Conservation (phyloP, 2,329 filamentous ascomycete species). For the Ophiocordyceps camponoti-saundersi region DNA sequence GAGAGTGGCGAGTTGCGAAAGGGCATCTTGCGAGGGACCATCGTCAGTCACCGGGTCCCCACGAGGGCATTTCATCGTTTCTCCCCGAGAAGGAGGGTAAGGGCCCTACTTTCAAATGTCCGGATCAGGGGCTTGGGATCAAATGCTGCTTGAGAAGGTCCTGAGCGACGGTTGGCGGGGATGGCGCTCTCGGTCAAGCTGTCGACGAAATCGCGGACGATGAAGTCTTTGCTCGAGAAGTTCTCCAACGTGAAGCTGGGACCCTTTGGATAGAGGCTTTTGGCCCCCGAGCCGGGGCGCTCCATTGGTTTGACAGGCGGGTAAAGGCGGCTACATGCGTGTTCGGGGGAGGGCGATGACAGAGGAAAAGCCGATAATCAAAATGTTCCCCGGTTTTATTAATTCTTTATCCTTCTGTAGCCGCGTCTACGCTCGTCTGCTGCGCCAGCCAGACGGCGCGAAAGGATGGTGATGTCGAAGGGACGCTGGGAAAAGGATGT, state of each 20-base stretch:
- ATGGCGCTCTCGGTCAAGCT: conserved; percentile 73
- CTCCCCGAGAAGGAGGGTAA: background rate
- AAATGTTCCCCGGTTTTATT: too few relatives aligned
- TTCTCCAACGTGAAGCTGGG: conserved; percentile 79
- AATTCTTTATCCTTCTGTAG: too few relatives aligned
- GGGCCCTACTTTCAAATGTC: conserved; percentile 60
- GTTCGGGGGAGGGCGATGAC: background rate
- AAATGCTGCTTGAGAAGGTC: conserved; percentile 48
- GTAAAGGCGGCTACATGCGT: background rate
- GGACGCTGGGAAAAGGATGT: background rate
- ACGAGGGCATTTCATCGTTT: too few relatives aligned
- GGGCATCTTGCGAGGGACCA: conserved; percentile 26
- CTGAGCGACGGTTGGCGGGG: conserved; percentile 65
- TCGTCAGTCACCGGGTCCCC: too few relatives aligned
- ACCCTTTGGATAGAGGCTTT: conserved; percentile 58
- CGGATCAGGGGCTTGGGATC: conserved; percentile 94
- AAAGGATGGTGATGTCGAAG: background rate
- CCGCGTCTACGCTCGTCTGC: too few relatives aligned
- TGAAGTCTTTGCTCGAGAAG: conserved; percentile 82
- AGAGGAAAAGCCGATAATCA: too few relatives aligned
- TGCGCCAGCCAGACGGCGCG: too few relatives aligned
- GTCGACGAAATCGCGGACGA: conserved; percentile 95
- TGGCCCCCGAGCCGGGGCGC: conserved; percentile 29
- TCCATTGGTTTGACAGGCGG: conserved; percentile 11
- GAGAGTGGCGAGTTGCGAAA: conserved; percentile 51